Evolutionary conservation across 768 basidiomycete genomes (phyloP), one percentile per base, ranked within the genome.

Genomic region (Paxillus rubicundulus): DNA sequence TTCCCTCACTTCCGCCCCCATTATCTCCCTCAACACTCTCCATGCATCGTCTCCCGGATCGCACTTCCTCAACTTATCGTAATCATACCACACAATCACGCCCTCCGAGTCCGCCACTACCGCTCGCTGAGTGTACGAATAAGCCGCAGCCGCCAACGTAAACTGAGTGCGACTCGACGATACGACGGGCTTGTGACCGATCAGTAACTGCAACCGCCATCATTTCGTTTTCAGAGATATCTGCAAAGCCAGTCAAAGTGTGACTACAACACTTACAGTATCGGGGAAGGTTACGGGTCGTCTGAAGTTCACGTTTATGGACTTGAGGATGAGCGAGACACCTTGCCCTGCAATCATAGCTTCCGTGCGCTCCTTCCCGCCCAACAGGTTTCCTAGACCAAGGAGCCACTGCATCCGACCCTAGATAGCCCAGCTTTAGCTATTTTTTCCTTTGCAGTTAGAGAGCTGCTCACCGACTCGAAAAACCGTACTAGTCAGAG

Each of bases 231-330:
- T 49, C 42, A 47, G 37, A 54, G 46, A n/a, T n/a, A 21, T 46
- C 14, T 17, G 52, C 49, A 50, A 21, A 37, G 39, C 27, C 30
- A 27, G 44, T 9, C 9, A 21, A 6, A 41, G 36, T 21, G n/a
- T 9, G 36, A 45, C n/a, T 18, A 37, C 50, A 13, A 32, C 46
- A 72, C 80, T 45, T 56, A 87, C 86, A 9, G 86, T 88, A 67
- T 90, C 88, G 21, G 89, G 89, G 60, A 78, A 90, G 12, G 81
- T 82, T 10, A 89, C 86, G 0, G 89, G 89, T 18, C 83, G 76
- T 52, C 80, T 80, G 67, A 81, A 91, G 57, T 82, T 80, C 39
- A 90, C 69, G 38, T 77, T 76, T 47, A 89, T 76, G 17, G 82
- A 84, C 64, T 89, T 89, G 54, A 89, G 77, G 60, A 90, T 89